Conservation (phyloP, 257 asterid species). For the Solanum phureja region DNA sequence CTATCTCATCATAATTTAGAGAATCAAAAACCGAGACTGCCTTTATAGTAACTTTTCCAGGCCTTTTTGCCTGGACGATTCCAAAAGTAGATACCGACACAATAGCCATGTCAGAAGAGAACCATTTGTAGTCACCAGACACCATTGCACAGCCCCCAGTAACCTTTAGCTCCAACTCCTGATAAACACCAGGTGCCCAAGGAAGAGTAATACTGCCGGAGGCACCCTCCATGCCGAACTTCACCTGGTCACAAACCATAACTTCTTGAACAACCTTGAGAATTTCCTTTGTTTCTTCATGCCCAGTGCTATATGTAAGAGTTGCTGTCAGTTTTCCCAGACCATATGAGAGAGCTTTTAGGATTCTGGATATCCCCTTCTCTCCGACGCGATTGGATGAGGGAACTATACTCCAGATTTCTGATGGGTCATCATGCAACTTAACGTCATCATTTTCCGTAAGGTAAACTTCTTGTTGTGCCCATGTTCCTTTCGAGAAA, state of each 20-base stretch:
- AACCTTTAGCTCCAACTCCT: slow-evolving; percentile 76
- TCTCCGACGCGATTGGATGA: slow-evolving; percentile 27
- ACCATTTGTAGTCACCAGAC: slow-evolving; percentile 79
- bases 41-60: slow-evolving; percentile 70
- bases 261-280: slow-evolving; percentile 81
- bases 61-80: slow-evolving; percentile 62
- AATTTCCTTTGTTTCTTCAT: slow-evolving; percentile 45
- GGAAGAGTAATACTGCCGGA: slow-evolving; percentile 55
- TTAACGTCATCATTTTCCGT: slow-evolving; percentile 60
- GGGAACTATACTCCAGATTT: slow-evolving; percentile 60
- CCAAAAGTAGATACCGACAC: slow-evolving; percentile 85
- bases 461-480: slow-evolving; percentile 54
- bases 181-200: slow-evolving; percentile 74
- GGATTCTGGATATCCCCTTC: slow-evolving; percentile 32
- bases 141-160: slow-evolving; percentile 84
- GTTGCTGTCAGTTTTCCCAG: slow-evolving; percentile 74
- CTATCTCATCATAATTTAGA: slow-evolving; percentile 61
- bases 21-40: slow-evolving; percentile 70
- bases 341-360: slow-evolving; percentile 57
- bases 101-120: slow-evolving; percentile 60
- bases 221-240: slow-evolving; percentile 29
- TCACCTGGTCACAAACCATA: slow-evolving; percentile 84
- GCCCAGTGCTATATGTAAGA: slow-evolving; percentile 47
- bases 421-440: slow-evolving; percentile 42
- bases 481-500: slow-evolving; percentile 54